phyloP scores from a whole-genome alignment of 345 rosid genomes.

The Orychophragmus violaceus region DNA sequence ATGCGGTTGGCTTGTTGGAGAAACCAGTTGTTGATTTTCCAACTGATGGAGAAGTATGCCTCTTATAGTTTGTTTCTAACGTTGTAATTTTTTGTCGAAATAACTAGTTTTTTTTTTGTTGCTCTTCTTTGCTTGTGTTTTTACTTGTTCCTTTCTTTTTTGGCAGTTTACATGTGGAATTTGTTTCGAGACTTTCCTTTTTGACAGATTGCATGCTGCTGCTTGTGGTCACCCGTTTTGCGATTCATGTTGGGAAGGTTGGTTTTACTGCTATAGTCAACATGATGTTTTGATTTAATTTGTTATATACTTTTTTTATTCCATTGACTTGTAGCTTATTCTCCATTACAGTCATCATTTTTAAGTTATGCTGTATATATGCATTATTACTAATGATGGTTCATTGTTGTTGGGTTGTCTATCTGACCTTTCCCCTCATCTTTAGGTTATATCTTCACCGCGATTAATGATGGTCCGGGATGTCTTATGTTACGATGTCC shows the following conservation, averaged over 20 bases:
- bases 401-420: background rate
- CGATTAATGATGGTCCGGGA: constrained; percentile 77
- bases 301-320: too few relatives aligned
- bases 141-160: background rate
- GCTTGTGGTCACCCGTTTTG: constrained; percentile 89
- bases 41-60: constrained; percentile 44
- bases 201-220: constrained; percentile 42
- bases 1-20: constrained; percentile 64
- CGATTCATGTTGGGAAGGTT: constrained; percentile 69
- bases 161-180: constrained; percentile 68
- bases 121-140: background rate
- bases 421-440: background rate
- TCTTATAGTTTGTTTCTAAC: background rate
- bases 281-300: background rate
- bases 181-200: constrained; percentile 54
- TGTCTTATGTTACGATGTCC: constrained; percentile 76
- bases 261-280: background rate
- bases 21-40: constrained; percentile 42
- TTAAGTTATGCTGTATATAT: background rate
- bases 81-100: background rate
- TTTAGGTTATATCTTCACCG: constrained; percentile 59
- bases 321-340: too few relatives aligned
- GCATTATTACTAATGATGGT: background rate
- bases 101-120: background rate
- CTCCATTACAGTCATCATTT: too few relatives aligned